A percentile compares a stretch with the other conserved stretches of the same genome.
phyloP scores from a whole-genome alignment of 257 asterid species.

The Sherardia arvensis region DNA sequence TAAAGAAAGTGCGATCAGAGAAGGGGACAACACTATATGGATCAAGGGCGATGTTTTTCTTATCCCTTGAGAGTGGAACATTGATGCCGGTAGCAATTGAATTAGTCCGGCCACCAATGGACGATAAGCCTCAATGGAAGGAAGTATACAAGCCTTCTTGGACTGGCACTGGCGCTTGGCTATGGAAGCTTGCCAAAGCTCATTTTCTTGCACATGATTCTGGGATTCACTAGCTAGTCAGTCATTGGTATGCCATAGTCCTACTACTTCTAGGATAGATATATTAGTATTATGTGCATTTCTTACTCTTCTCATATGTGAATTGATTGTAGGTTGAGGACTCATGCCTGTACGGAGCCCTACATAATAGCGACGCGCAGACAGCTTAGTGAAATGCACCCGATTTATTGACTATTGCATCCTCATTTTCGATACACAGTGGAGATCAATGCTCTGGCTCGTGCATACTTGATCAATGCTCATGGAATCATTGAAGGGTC shows the following conservation, averaged over 20 bases:
- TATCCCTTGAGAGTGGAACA: slow-evolving; percentile 26
- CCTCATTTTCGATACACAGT: slow-evolving; percentile 81
- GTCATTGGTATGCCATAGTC: slow-evolving; percentile 50
- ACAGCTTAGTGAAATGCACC: slow-evolving; percentile 76
- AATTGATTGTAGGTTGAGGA: slow-evolving; percentile 46
- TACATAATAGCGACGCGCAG: slow-evolving; percentile 62
- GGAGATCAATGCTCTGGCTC: slow-evolving; percentile 77
- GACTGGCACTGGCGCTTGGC: slow-evolving; percentile 56
- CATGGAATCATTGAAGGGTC: slow-evolving; percentile 48
- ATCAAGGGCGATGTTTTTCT: slow-evolving; percentile 65
- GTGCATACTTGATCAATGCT: slow-evolving; percentile 45
- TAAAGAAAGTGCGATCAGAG: slow-evolving; percentile 46
- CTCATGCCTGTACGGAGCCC: slow-evolving; percentile 68
- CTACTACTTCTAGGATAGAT: background rate
- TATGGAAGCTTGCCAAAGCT: slow-evolving; percentile 68
- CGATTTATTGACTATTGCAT: slow-evolving; percentile 7
- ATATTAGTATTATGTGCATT: background rate
- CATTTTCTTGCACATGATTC: slow-evolving; percentile 75
- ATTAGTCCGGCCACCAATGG: slow-evolving; percentile 51
- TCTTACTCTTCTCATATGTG: background rate
- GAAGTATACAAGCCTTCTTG: slow-evolving; percentile 33
- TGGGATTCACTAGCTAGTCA: slow-evolving; percentile 55
- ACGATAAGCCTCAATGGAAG: slow-evolving; percentile 59
- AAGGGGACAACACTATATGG: slow-evolving; percentile 65
- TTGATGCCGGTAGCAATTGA: slow-evolving; percentile 67